phyloP scores from a whole-genome alignment of 441 rosid genomes.

The Adansonia madagascariensis region DNA sequence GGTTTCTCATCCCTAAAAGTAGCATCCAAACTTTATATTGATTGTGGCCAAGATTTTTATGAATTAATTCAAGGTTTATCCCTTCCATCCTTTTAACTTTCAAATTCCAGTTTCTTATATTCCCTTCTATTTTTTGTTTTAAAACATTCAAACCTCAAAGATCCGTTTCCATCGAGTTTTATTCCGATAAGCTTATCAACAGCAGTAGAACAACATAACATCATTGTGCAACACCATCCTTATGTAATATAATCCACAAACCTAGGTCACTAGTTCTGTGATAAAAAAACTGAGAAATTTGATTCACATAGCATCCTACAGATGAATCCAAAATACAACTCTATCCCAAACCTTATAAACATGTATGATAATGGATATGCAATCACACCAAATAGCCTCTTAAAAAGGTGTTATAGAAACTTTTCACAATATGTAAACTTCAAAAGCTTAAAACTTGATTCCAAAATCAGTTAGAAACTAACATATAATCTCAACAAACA shows the following conservation, averaged over 20 bases:
- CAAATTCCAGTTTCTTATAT: too few relatives aligned
- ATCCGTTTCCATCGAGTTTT: too few relatives aligned
- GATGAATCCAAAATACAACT: background rate
- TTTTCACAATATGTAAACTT: background rate
- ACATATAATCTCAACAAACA: background rate
- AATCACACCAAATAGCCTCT: constrained; percentile 5
- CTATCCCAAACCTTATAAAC: background rate
- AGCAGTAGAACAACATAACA: background rate
- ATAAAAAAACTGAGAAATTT: background rate
- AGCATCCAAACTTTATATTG: too few relatives aligned
- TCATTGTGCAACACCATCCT: background rate
- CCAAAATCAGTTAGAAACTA: background rate
- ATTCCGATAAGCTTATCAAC: background rate
- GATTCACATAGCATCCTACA: background rate
- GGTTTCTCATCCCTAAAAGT: too few relatives aligned
- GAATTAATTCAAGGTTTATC: too few relatives aligned
- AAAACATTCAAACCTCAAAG: too few relatives aligned
- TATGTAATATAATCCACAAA: background rate
- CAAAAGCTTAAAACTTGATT: constrained; percentile 13
- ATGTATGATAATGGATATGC: background rate
- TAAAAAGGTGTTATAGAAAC: background rate
- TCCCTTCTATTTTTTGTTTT: too few relatives aligned
- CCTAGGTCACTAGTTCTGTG: background rate
- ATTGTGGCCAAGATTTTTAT: too few relatives aligned
- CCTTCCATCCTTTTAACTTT: too few relatives aligned